Evolutionary conservation across 176 grass and related monocot species (phyloP), one percentile per base, ranked within the genome.

Genomic region (Zea luxurians): DNA sequence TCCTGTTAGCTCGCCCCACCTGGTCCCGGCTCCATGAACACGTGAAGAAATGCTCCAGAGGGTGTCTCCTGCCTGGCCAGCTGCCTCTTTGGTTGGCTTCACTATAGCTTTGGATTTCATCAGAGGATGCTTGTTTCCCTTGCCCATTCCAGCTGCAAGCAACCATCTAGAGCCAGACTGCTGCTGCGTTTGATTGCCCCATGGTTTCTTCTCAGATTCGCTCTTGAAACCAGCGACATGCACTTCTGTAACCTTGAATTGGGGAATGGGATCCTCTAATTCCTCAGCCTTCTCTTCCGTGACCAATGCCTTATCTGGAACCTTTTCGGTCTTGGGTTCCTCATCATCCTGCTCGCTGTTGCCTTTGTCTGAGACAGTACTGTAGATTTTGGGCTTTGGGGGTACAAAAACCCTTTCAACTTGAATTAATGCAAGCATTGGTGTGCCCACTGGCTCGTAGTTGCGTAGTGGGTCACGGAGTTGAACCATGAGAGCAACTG

Each of bases 1-100:
- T 74, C 85, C 85, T 12, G 83, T 70, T 76, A 86, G 4, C 16
- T 90, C 83, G 1, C 84, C 84, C 88, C 85, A 86, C 78, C 81
- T 90, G 57, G 88, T 77, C 37, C 85, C 89, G 61, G 81, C 84
- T 40, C 96, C 96, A 86, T 90, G 82, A 76, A 94, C 65, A 27
- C 83, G 85, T 8, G 92, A 95, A 45, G 92, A 92, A 87, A 99
- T 92, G 83, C 96, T 99, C 96, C 96, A 99, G 61, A 99, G 96
- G 37, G 81, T 83, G 59, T 95, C 90, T 57, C 88, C 92, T 70
- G 83, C 77, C 77, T 75, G 88, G 34, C 79, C 73, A 54, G 71
- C 80, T 63, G 50, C 79, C 6, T 67, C 80, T 90, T 83, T 61
- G 8, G 80, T 71, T 44, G 82, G 87, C 49, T 84, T 91, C 13